A percentile compares a stretch with the other conserved stretches of the same genome.
Conservation (phyloP, 176 grass and related monocot species). For the Hordeum marinum region DNA sequence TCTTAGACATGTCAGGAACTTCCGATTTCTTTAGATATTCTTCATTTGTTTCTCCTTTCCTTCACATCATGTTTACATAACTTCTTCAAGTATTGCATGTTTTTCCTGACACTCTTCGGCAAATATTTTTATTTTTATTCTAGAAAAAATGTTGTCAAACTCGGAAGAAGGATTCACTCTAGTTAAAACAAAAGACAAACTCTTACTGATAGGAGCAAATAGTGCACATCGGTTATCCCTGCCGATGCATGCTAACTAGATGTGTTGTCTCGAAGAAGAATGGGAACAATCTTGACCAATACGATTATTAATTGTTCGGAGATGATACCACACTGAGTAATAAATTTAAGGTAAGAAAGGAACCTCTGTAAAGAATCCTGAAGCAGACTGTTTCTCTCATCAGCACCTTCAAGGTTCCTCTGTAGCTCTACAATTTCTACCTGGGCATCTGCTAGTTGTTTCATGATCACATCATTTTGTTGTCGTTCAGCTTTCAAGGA, state of each 20-base stretch:
- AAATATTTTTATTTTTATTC: conserved; percentile 1
- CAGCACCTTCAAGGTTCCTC: conserved; percentile 59
- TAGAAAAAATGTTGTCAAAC: neutral
- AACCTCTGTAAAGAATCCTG: conserved; percentile 71
- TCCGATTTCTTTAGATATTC: neutral
- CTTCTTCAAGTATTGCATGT: neutral
- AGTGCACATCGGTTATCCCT: neutral
- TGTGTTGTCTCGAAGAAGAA: conserved; percentile 11
- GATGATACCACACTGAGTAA: conserved; percentile 12
- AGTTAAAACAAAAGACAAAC: neutral
- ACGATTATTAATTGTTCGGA: neutral
- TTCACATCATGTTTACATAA: conserved; percentile 4
- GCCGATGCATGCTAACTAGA: neutral
- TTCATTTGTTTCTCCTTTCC: neutral
- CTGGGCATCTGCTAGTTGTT: conserved; percentile 42
- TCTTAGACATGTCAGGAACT: conserved; percentile 6
- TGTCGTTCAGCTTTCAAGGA: conserved; percentile 52
- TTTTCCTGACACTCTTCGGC: conserved; percentile 12
- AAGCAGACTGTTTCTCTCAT: conserved; percentile 42
- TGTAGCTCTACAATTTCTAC: conserved; percentile 46
- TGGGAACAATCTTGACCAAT: conserved; percentile 10
- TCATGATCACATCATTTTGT: conserved; percentile 44
- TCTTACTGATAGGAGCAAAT: neutral
- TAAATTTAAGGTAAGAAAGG: conserved; percentile 31
- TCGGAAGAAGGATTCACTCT: neutral